Evolutionary conservation across 2,329 filamentous ascomycete species (phyloP).

Genomic region (Pseudocercospora eumusae): DNA sequence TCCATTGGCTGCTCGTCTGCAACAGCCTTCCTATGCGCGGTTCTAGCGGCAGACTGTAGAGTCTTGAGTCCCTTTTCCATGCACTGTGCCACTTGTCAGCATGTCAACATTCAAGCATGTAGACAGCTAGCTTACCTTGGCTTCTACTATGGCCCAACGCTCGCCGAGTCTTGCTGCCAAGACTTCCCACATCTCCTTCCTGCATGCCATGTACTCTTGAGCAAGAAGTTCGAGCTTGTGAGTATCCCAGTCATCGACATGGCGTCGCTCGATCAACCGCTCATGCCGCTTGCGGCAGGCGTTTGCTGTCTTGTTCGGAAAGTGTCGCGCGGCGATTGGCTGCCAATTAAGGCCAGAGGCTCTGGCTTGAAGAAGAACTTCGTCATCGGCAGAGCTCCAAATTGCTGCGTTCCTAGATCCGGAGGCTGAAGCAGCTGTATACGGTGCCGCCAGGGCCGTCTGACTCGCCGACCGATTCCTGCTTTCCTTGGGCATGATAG

Average conservation of each 20-base stretch:
- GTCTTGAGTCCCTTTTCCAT: conserved; percentile 84
- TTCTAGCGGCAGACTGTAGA: conserved; percentile 68
- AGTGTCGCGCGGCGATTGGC: conserved; percentile 74
- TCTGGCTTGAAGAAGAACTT: conserved; percentile 69
- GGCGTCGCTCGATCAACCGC: conserved; percentile 72
- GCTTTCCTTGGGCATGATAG: conserved; percentile 51
- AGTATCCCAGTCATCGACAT: conserved; percentile 76
- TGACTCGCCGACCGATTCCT: conserved; percentile 33
- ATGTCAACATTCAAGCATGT: conserved; percentile 40
- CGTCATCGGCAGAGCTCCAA: conserved; percentile 75
- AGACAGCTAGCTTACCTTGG: conserved; percentile 65
- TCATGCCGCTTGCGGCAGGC: conserved; percentile 90
- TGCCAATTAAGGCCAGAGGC: conserved; percentile 79
- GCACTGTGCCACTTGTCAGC: conserved; percentile 56
- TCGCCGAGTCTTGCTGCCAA: conserved; percentile 64
- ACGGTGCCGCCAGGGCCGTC: conserved; percentile 38
- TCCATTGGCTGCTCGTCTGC: conserved; percentile 45
- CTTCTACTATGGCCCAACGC: conserved; percentile 69
- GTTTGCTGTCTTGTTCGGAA: conserved; percentile 74
- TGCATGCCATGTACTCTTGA: conserved; percentile 74
- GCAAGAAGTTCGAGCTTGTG: conserved; percentile 73
- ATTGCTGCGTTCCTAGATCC: conserved; percentile 45
- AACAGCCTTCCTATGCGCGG: conserved; percentile 63
- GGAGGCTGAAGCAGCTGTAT: conserved; percentile 39
- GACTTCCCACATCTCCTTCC: conserved; percentile 78